Percentiles rank a stretch among this genome's conserved stretches.
These are phyloP conservation scores for Globisporangium takayamanum DNA, from an alignment of 352 stramenopile species.

Conservation along the genomic window DNA sequence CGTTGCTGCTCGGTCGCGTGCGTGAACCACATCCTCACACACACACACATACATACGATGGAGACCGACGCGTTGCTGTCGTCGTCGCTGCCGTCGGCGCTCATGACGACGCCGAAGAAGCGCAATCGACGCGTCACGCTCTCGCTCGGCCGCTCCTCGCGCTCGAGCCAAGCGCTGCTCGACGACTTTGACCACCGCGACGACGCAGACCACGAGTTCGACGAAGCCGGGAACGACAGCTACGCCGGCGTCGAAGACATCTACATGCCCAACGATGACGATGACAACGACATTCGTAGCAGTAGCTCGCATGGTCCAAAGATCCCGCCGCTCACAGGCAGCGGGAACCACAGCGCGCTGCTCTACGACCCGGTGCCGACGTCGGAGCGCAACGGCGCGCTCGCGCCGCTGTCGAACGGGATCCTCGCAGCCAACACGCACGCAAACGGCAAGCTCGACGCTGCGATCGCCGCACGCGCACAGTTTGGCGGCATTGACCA, in stretches of 20 bases:
- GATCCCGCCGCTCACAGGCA: conserved; percentile 11
- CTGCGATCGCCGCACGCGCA: not conserved
- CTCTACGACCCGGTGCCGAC: conserved; percentile 6
- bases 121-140: conserved; percentile 10
- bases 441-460: not conserved
- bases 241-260: conserved; percentile 10
- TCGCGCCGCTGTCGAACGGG: not conserved
- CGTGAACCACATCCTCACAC: not conserved
- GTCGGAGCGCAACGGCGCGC: not conserved
- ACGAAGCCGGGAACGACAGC: conserved; percentile 11
- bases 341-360: not conserved
- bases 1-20: too few species aligned
- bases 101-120: conserved; percentile 11
- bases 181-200: conserved; percentile 9
- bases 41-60: conserved; percentile 4
- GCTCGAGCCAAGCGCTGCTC: conserved; percentile 12
- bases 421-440: not conserved
- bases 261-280: not conserved
- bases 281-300: not conserved
- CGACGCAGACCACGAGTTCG: conserved; percentile 10
- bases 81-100: not conserved
- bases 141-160: conserved; percentile 11
- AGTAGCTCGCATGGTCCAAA: not conserved
- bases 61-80: conserved; percentile 12
- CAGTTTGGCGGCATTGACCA: not conserved